phyloP scores from a whole-genome alignment of 2,329 filamentous ascomycete genomes.

The Colletotrichum costaricense region DNA sequence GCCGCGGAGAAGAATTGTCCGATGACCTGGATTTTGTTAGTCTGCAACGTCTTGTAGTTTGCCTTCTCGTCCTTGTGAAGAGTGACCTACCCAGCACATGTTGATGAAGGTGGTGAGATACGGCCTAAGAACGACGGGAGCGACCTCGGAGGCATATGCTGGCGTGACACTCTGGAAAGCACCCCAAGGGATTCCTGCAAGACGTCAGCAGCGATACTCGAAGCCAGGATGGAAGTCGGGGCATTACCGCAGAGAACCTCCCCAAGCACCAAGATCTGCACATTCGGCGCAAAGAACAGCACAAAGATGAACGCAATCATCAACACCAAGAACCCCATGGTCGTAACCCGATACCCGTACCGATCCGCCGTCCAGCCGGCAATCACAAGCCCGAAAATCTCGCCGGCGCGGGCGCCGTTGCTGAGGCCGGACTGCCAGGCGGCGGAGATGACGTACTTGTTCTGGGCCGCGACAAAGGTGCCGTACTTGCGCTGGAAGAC shows the following conservation, averaged over 20 bases:
- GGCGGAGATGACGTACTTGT: constrained; percentile 60
- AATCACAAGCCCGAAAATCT: constrained; percentile 65
- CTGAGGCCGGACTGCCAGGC: constrained; percentile 68
- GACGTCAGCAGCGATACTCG: constrained; percentile 36
- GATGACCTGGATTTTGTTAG: constrained; percentile 47
- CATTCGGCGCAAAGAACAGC: constrained; percentile 62
- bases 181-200: constrained; percentile 62
- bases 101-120: constrained; percentile 68
- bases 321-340: constrained; percentile 56
- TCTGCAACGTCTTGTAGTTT: too few relatives aligned
- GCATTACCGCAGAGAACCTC: constrained; percentile 55
- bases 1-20: constrained; percentile 64
- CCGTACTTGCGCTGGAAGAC: constrained; percentile 60
- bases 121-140: constrained; percentile 59
- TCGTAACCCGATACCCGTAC: constrained; percentile 62
- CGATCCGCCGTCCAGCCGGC: constrained; percentile 64
- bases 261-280: constrained; percentile 59
- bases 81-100: constrained; percentile 58
- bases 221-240: too few relatives aligned
- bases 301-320: constrained; percentile 65
- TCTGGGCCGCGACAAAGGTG: constrained; percentile 43
- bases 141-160: constrained; percentile 65
- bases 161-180: constrained; percentile 63
- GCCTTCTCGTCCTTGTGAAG: background rate
- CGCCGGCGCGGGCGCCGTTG: constrained; percentile 64